Base-by-base conservation (phyloP, 2,329 filamentous ascomycete species). In the Annulohypoxylon truncatum region DNA sequence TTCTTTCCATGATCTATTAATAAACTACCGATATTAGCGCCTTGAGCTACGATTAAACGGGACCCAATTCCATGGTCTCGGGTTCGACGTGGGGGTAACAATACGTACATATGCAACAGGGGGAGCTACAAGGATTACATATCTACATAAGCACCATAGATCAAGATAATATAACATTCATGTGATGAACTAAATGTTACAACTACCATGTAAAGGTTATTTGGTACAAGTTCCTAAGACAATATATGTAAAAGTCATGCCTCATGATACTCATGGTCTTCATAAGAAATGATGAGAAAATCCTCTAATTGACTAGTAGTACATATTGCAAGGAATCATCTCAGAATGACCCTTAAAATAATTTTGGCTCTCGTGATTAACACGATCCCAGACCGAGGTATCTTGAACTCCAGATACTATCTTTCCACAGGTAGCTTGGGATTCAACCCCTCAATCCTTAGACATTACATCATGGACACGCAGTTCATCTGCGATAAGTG, bases 11-110 rank as follows among this genome's bases (percentile, higher is more conserved):
- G 18, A 42, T 42, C 15, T 42, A 42, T 26, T n/a, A 48, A 28
- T 24, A 15, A 48, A 26, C 12, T 28, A 15, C 24, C 44, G 44
- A 48, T 6, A 4, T 28, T 48, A 48, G 44, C 44, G 44, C 18
- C 5, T 12, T 8, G 24, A 18, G 12, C 44, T 48, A 15, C 6
- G 6, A 6, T 52, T 58, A 60, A 62, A 38, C 18, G 54, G 59
- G 65, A 59, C 26, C 56, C 58, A 51, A 38, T 56, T 26, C 69
- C 70, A 59, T 46, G 66, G 69, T 5, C 5, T 33, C 51, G 66
- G 46, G 46, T 44, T 42, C 6, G 33, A 22, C 13, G 63, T 61
- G 62, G 56, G 52, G 52, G 44, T 12, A 22, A 13, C 7, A 35
- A n/a, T 9, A 38, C 35, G n/a, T 38, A 38, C 35, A 38, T 38